Percentiles rank a stretch among this genome's conserved stretches.
phyloP scores from a whole-genome alignment of 257 asterid genomes.

The Ajuga chamaepitys region DNA sequence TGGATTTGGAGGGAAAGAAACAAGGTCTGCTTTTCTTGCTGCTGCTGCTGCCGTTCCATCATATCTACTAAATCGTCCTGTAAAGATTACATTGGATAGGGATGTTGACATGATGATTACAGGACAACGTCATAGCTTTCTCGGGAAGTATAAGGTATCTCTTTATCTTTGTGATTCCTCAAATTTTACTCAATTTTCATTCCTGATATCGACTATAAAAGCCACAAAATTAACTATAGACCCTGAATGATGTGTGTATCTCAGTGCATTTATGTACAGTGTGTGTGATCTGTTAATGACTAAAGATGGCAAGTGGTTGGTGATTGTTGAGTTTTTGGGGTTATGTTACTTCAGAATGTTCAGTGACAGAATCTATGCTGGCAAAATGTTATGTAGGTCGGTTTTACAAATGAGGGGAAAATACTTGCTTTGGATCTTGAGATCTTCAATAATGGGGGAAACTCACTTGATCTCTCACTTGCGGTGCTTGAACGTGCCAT shows the following conservation, averaged over 20 bases:
- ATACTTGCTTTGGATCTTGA: slow-evolving; percentile 87
- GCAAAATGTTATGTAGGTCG: slow-evolving; percentile 48
- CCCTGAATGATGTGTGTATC: background rate
- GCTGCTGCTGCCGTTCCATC: slow-evolving; percentile 85
- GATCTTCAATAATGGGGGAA: slow-evolving; percentile 82
- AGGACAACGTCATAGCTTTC: slow-evolving; percentile 94
- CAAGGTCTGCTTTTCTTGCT: slow-evolving; percentile 78
- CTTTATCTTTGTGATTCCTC: background rate
- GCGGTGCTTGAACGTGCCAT: slow-evolving; percentile 94
- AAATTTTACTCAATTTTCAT: background rate
- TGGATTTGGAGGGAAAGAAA: slow-evolving; percentile 99
- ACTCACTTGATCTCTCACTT: slow-evolving; percentile 85
- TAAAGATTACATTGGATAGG: slow-evolving; percentile 77
- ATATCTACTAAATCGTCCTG: slow-evolving; percentile 80
- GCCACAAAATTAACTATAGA: background rate
- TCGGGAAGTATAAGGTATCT: slow-evolving; percentile 85
- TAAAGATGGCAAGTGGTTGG: background rate
- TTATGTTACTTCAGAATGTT: slow-evolving; percentile 2
- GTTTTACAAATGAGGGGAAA: slow-evolving; percentile 75
- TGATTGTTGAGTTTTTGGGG: background rate
- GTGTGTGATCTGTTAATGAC: background rate
- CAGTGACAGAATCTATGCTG: slow-evolving; percentile 2
- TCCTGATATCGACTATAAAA: background rate
- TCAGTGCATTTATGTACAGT: background rate
- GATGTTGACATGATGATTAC: slow-evolving; percentile 88